Percentiles rank a stretch among this genome's conserved stretches.
Conservation (phyloP, 2,329 filamentous ascomycete species). For the Penicillium sp. region DNA sequence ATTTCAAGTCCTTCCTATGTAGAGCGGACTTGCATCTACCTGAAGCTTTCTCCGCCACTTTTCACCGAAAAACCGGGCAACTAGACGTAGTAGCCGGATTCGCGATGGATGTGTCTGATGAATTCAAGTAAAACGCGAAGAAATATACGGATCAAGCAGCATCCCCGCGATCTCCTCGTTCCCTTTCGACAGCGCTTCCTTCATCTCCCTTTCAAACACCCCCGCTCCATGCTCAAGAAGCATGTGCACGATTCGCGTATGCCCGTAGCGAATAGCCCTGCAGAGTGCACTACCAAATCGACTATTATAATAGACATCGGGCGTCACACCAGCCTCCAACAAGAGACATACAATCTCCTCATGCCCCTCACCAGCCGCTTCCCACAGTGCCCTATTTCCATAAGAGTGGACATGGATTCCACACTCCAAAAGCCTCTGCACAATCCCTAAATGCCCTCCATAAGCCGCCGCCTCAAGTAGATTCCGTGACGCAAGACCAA, state of each 20-base stretch:
- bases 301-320: neutral
- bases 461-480: neutral
- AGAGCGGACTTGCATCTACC: no score
- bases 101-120: neutral
- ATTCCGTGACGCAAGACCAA: neutral
- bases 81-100: neutral
- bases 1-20: neutral
- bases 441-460: neutral
- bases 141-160: neutral
- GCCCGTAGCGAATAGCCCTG: neutral
- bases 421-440: neutral
- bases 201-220: neutral
- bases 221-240: neutral
- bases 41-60: no score
- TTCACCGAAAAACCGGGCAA: no score
- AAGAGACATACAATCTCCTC: neutral
- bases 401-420: neutral
- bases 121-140: neutral
- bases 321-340: neutral
- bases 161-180: neutral
- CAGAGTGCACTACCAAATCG: neutral
- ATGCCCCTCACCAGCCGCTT: neutral
- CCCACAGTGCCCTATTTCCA: neutral
- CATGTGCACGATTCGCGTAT: neutral
- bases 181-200: neutral